phyloP scores from a whole-genome alignment of 495 filamentous ascomycete genomes.

The Staphylotrichum longicolle region DNA sequence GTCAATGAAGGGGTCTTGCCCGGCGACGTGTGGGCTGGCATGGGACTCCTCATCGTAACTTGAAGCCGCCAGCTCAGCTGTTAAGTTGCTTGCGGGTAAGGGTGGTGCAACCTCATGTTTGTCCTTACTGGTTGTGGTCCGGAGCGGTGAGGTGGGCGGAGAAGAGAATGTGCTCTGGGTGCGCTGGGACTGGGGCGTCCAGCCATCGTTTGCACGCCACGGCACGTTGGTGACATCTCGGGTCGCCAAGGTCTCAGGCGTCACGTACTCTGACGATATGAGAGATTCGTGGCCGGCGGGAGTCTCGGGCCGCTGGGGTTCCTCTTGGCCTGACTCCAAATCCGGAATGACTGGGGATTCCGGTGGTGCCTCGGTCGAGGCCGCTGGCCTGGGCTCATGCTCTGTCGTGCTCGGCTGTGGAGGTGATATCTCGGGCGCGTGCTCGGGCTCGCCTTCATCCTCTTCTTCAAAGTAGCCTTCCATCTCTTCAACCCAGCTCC shows the following conservation, averaged over 20 bases:
- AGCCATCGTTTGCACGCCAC: conserved; percentile 11
- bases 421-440: conserved; percentile 8
- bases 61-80: neutral
- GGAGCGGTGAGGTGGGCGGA: conserved; percentile 18
- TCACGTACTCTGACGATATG: conserved; percentile 6
- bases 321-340: neutral
- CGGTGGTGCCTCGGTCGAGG: no score
- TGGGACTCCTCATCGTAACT: neutral
- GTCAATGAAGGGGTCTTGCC: neutral
- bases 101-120: no score
- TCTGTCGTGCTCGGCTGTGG: no score
- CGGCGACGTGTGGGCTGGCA: neutral
- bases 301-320: conserved; percentile 22
- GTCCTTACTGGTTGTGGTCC: no score
- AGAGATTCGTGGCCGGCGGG: conserved; percentile 13
- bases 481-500: conserved; percentile 11
- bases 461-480: conserved; percentile 13
- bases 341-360: neutral
- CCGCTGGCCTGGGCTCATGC: no score
- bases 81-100: neutral
- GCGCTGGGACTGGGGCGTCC: conserved; percentile 26
- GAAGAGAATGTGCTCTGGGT: conserved; percentile 28
- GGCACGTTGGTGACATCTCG: conserved; percentile 8
- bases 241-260: neutral
- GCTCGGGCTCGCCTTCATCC: neutral